Conservation (phyloP, 805 yeast genomes). For the Gaillardinia entomophila region DNA sequence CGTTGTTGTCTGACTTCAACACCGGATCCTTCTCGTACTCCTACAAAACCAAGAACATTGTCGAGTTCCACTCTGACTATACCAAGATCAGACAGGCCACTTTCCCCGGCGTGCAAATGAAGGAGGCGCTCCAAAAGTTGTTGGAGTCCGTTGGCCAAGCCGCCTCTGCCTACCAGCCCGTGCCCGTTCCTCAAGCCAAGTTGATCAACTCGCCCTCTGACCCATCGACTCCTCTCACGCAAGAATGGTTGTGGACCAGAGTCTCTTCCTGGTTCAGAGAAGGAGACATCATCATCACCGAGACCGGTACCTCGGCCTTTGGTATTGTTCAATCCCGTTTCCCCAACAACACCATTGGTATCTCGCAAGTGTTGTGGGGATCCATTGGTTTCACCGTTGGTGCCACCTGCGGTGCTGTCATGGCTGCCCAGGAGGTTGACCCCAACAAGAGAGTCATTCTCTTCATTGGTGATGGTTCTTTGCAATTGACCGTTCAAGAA, state of each 20-base stretch:
- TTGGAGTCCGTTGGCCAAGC: slow-evolving; percentile 8
- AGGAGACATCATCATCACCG: slow-evolving; percentile 64
- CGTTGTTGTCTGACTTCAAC: slow-evolving; percentile 25
- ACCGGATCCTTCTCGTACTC: slow-evolving; percentile 28
- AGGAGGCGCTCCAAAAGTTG: slow-evolving; percentile 18
- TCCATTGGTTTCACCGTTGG: slow-evolving; percentile 70
- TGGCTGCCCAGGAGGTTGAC: slow-evolving; percentile 61
- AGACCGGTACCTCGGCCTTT: slow-evolving; percentile 72
- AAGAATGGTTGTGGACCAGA: slow-evolving; percentile 66
- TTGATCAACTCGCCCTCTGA: slow-evolving; percentile 8
- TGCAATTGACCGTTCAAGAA: slow-evolving; percentile 71
- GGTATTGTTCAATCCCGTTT: slow-evolving; percentile 63
- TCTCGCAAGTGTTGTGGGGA: slow-evolving; percentile 74
- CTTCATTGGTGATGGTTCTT: slow-evolving; percentile 72
- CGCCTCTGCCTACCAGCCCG: slow-evolving; percentile 10
- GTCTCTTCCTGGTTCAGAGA: slow-evolving; percentile 56
- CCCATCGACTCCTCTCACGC: slow-evolving; percentile 32
- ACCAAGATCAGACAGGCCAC: slow-evolving; percentile 25
- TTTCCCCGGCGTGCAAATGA: slow-evolving; percentile 26
- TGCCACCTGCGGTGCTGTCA: slow-evolving; percentile 61
- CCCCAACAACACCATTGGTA: slow-evolving; percentile 59
- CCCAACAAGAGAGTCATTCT: slow-evolving; percentile 57
- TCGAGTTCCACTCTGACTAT: slow-evolving; percentile 30
- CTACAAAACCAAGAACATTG: slow-evolving; percentile 23
- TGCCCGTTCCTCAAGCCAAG: slow-evolving; percentile 11